Conservation (phyloP, 2,329 filamentous ascomycete species). For the Amylocarpus encephaloides region DNA sequence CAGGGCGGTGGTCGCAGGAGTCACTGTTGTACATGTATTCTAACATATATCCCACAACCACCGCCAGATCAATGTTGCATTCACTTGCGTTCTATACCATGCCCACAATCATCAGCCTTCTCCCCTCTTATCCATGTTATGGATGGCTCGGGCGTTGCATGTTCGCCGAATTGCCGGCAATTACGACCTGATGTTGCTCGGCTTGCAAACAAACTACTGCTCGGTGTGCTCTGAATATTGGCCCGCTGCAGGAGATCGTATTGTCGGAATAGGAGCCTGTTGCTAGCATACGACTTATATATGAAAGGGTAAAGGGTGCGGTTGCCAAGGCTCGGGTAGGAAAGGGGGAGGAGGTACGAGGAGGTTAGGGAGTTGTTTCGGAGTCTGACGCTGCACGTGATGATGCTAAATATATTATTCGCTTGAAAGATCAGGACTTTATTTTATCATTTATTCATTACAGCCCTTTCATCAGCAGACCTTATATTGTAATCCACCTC, state of each 20-base stretch:
- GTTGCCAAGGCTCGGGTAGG: no score
- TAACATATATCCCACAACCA: background rate
- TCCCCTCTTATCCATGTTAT: background rate
- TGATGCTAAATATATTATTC: no score
- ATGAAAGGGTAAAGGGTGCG: background rate
- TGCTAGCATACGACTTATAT: slow-evolving; percentile 4
- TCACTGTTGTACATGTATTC: background rate
- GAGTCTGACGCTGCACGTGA: no score
- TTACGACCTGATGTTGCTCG: slow-evolving; percentile 13
- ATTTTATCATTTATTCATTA: no score
- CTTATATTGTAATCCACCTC: slow-evolving; percentile 41
- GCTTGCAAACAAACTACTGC: slow-evolving; percentile 19
- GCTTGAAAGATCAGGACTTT: no score
- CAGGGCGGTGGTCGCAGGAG: slow-evolving; percentile 2
- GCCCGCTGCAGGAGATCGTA: slow-evolving; percentile 14
- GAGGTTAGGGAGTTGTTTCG: no score
- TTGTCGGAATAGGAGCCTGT: slow-evolving; percentile 18
- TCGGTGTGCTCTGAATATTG: slow-evolving; percentile 17
- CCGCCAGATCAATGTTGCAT: background rate
- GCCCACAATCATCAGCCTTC: no score
- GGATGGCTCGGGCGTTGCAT: background rate
- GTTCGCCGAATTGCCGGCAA: slow-evolving; percentile 5
- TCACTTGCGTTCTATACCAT: background rate
- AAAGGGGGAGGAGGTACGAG: no score
- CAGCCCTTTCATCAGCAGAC: no score